Base-by-base conservation (phyloP, 1,139 yeast species). In the Hansenula lynferdii region DNA sequence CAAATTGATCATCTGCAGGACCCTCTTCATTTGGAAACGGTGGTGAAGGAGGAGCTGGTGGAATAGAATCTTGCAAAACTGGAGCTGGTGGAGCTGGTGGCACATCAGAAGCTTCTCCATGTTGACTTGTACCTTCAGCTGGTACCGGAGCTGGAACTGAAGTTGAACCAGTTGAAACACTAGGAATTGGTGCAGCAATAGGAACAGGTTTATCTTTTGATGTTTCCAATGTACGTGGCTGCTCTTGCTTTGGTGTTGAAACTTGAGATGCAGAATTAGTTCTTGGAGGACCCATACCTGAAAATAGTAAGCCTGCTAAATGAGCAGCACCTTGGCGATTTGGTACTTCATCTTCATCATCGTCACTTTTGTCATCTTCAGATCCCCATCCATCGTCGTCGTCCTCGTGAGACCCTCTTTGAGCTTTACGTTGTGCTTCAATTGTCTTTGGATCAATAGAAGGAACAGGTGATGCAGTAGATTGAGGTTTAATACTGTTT, bases 311-410 rank as follows among this genome's bases (percentile, higher is more conserved):
- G 2, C 57, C 56, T 26, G 57, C 57, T 27, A 53, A 37, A 36
- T 51, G 55, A 25, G 56, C 56, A 37, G 57, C 56, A 38, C 56
- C 56, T 42, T 52, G 55, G 30, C 56, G 52, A 30, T 44, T 50
- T 39, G 56, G 54, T 15, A 45, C 19, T 11, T 44, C 48, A 5
- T 42, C 47, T 12, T 53, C 57, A 18, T 51, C 57, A 22, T 51
- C 54, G 16, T 49, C 54, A 27, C 44, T 42, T 11, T 42, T 36
- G 8, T 42, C 37, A 23, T 42, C 36, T 6, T 44, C 50, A 3
- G 34, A 22, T 8, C 43, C 36, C 39, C 43, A 35, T 6, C 38
- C 39, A 28, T 36, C 42, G 27, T 44, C 51, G 8, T 49, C 50
- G 26, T 47, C 50, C 12, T 47, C 43, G 21, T 42, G 30, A 12